Evolutionary conservation across 2,329 filamentous ascomycete species (phyloP).

Genomic region (Ophiostoma angusticollis): DNA sequence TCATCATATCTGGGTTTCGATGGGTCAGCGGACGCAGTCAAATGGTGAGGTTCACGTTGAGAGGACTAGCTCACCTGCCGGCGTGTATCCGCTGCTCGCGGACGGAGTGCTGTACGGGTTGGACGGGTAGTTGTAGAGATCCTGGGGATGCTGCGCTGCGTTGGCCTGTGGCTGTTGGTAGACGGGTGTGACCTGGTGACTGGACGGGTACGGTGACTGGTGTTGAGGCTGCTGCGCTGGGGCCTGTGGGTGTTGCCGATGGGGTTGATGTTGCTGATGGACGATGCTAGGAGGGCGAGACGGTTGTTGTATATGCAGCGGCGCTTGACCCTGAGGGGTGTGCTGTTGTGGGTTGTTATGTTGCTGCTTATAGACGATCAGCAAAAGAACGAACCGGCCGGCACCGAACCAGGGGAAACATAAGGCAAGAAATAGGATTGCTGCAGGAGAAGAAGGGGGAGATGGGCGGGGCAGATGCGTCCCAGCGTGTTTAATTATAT

Average conservation of each 20-base stretch:
- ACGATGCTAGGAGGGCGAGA: conserved; percentile 47
- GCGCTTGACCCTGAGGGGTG: conserved; percentile 49
- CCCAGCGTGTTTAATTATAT: conserved; percentile 11
- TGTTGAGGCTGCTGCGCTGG: conserved; percentile 37
- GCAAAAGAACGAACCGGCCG: conserved; percentile 1
- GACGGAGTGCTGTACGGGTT: conserved; percentile 75
- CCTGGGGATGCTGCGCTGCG: conserved; percentile 49
- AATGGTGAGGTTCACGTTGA: neutral
- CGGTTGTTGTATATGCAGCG: conserved; percentile 50
- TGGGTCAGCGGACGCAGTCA: no score
- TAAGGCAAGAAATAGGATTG: neutral
- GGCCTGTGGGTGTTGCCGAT: conserved; percentile 41
- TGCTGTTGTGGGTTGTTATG: conserved; percentile 59
- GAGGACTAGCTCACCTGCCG: conserved; percentile 55
- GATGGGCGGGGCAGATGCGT: conserved; percentile 7
- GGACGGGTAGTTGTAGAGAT: conserved; percentile 67
- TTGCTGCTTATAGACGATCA: conserved; percentile 51
- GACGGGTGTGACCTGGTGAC: conserved; percentile 50
- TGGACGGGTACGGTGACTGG: conserved; percentile 53
- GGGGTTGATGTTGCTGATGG: conserved; percentile 56
- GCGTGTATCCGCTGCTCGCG: conserved; percentile 71
- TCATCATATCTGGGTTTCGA: conserved; percentile 60
- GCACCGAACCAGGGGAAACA: neutral
- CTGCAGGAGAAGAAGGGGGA: conserved; percentile 5
- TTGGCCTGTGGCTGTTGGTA: conserved; percentile 56